A percentile compares a stretch with the other conserved stretches of the same genome.
These are phyloP conservation scores for Aspergillus funiculosus DNA, from an alignment of 495 filamentous ascomycete genomes.

Conservation along the genomic window DNA sequence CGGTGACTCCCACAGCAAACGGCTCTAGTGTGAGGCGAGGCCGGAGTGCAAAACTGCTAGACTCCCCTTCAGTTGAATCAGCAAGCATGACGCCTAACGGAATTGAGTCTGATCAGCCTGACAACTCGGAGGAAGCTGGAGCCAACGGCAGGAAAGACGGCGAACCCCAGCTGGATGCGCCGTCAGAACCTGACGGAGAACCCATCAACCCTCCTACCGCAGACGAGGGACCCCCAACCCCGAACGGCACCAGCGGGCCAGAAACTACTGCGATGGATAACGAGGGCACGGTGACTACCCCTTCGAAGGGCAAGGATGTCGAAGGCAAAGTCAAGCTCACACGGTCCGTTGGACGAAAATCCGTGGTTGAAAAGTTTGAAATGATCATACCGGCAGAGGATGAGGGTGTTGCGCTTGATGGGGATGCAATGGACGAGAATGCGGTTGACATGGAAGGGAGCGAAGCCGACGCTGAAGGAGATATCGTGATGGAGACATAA, in stretches of 20 bases:
- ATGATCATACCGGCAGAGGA: conserved; percentile 31
- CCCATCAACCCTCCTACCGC: background rate
- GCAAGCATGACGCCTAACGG: conserved; percentile 24
- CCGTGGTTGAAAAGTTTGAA: conserved; percentile 38
- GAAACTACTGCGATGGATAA: conserved; percentile 11
- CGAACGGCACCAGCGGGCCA: conserved; percentile 11
- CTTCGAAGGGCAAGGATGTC: conserved; percentile 18
- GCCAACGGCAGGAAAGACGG: conserved; percentile 4
- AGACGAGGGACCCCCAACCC: background rate
- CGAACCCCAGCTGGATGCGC: background rate
- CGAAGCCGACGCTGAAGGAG: conserved; percentile 34
- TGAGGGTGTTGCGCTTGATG: conserved; percentile 3
- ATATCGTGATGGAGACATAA: conserved; percentile 38
- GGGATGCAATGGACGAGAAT: conserved; percentile 12
- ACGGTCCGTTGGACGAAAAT: conserved; percentile 32
- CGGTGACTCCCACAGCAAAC: conserved; percentile 24
- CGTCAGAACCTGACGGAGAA: conserved; percentile 1
- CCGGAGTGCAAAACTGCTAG: conserved; percentile 33
- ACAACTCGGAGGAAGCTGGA: conserved; percentile 7
- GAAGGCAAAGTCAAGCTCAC: conserved; percentile 18
- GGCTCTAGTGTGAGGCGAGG: conserved; percentile 32
- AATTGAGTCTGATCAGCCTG: conserved; percentile 18
- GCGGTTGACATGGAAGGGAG: conserved; percentile 21
- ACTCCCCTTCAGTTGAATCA: conserved; percentile 29
- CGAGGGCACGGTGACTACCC: conserved; percentile 13